These are phyloP conservation scores for Cercospora sp. DNA, from an alignment of 2,329 filamentous ascomycete species.

Conservation along the genomic window DNA sequence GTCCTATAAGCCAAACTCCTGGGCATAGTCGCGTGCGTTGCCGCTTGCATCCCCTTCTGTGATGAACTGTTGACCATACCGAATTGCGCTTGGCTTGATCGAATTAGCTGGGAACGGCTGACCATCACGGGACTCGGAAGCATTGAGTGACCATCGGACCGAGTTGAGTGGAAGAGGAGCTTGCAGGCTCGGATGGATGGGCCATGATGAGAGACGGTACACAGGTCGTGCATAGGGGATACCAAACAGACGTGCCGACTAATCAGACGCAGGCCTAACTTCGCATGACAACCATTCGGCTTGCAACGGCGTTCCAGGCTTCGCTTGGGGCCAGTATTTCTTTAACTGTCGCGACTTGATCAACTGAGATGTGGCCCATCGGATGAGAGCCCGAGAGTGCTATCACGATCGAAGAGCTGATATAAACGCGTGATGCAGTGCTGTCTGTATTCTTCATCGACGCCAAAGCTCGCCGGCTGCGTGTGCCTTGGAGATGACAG, in stretches of 20 bases:
- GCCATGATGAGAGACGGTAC: background rate
- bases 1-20: background rate
- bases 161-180: background rate
- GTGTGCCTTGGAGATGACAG: background rate
- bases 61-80: background rate
- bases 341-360: background rate
- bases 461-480: background rate
- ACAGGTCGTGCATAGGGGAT: background rate
- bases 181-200: background rate
- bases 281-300: background rate
- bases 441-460: background rate
- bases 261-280: background rate
- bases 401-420: background rate
- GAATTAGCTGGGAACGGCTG: slow-evolving; percentile 12
- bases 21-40: background rate
- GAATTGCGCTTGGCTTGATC: background rate
- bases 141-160: background rate
- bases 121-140: background rate
- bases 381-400: background rate
- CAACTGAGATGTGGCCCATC: background rate
- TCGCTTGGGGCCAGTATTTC: background rate
- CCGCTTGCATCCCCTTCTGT: background rate
- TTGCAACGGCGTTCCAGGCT: background rate
- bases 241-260: background rate
- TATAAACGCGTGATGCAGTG: background rate